These are phyloP conservation scores for Henningerozyma blattae DNA, from an alignment of 805 yeast species.

Conservation along the genomic window DNA sequence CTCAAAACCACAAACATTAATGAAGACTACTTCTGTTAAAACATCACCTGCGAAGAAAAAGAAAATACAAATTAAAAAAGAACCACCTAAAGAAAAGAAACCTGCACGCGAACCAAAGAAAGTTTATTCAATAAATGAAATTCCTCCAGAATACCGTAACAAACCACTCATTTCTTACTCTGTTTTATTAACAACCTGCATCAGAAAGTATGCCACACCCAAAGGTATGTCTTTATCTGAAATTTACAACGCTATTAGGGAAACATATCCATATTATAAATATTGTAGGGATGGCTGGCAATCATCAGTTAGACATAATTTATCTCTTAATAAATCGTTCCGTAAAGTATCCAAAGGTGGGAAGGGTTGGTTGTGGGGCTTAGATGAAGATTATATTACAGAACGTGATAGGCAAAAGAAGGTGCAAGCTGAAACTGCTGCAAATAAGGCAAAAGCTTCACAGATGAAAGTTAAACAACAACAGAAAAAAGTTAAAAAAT, in stretches of 20 bases:
- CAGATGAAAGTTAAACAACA: constrained; percentile 41
- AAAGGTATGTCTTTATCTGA: constrained; percentile 76
- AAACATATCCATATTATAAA: constrained; percentile 78
- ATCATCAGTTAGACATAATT: constrained; percentile 80
- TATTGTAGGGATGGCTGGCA: constrained; percentile 99
- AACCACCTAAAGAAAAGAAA: constrained; percentile 36
- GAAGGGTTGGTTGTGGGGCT: constrained; percentile 92
- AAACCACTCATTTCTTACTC: constrained; percentile 81
- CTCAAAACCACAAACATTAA: constrained; percentile 1
- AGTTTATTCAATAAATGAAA: constrained; percentile 67
- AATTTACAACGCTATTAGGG: constrained; percentile 77
- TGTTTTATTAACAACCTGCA: constrained; percentile 65
- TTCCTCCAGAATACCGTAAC: constrained; percentile 74
- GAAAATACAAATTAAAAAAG: constrained; percentile 13
- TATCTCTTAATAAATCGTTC: constrained; percentile 78
- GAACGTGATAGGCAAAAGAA: constrained; percentile 70
- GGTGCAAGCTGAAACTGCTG: constrained; percentile 53
- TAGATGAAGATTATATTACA: constrained; percentile 73
- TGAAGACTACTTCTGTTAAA: constrained; percentile 6
- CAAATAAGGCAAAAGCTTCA: constrained; percentile 46
- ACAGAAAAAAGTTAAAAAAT: constrained; percentile 25
- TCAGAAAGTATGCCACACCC: constrained; percentile 52
- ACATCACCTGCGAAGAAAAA: constrained; percentile 27
- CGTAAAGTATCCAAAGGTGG: constrained; percentile 72
- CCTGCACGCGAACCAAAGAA: constrained; percentile 45